Percentiles rank a stretch among this genome's conserved stretches.
Conservation (phyloP, 208 protist species). For the Leishmania amazonensis region DNA sequence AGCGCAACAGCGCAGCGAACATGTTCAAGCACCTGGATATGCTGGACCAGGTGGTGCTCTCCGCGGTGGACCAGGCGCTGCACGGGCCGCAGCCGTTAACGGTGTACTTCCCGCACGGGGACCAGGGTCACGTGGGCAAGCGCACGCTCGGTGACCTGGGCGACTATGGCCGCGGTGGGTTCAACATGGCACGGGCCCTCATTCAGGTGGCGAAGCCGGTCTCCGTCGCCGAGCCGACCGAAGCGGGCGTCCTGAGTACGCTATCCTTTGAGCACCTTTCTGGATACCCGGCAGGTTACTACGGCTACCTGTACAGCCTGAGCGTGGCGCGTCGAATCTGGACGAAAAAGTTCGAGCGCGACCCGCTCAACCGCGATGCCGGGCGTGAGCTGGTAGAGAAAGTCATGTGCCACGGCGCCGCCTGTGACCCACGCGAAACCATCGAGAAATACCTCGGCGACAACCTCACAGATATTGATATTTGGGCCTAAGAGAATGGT, state of each 20-base stretch:
- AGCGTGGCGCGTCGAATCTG: constrained; percentile 89
- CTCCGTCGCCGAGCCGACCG: constrained; percentile 73
- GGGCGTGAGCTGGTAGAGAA: constrained; percentile 80
- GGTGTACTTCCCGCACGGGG: constrained; percentile 84
- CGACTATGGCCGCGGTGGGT: constrained; percentile 75
- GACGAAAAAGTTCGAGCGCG: constrained; percentile 85
- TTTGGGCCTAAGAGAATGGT: constrained; percentile 69
- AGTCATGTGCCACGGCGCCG: constrained; percentile 88
- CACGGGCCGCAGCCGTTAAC: constrained; percentile 90
- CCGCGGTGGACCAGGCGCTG: constrained; percentile 84
- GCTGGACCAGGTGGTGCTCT: constrained; percentile 88
- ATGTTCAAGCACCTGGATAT: constrained; percentile 91
- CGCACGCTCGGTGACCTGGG: constrained; percentile 75
- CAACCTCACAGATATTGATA: constrained; percentile 83
- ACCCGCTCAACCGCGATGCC: constrained; percentile 88
- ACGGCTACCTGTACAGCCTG: constrained; percentile 93
- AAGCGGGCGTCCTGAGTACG: constrained; percentile 64
- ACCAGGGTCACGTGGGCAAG: constrained; percentile 72
- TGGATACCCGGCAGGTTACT: constrained; percentile 92
- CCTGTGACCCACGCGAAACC: constrained; percentile 77
- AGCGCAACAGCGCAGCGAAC: constrained; percentile 78
- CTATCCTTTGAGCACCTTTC: constrained; percentile 92
- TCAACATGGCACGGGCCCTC: constrained; percentile 84
- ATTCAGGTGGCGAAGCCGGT: constrained; percentile 82
- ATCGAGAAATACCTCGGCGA: constrained; percentile 87